Base-by-base conservation (phyloP, 1,284 basidiomycete species). In the Schizophyllum commune region DNA sequence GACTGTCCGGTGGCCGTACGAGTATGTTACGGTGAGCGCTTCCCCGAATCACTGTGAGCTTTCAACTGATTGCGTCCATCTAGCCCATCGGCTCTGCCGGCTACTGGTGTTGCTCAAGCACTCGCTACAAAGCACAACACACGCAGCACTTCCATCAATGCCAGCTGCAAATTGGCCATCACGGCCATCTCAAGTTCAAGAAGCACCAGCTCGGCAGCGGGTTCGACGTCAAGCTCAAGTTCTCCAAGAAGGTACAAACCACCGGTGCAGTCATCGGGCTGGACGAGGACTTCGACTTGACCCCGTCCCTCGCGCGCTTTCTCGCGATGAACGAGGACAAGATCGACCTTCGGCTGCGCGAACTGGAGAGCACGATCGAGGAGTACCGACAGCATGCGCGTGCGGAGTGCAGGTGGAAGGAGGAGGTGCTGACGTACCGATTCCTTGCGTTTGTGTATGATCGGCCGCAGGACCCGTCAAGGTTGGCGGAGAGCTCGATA, bases 401-500 rank as follows among this genome's bases (percentile, higher is more conserved):
- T 52, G 73, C 75, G 57, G 83, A 89, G 67, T 81, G 78, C 60
- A 73, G 69, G 52, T 73, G 73, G 70, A 94, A 94, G 71, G 68
- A 71, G 13, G 71, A 75, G 9, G 80, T 81, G 7, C 74, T 93
- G 61, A 82, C 83, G 0, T 91, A 92, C 68, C 75, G 77, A 6
- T 92, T 92, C 71, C 73, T 92, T n/a, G 73, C 79, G 5, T 73
- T 79, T 60, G 80, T 92, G 2, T 89, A 85, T 65, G 78, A 88
- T 63, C 74, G 74, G 20, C 82, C 84, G 17, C 75, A 76, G 32
- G 74, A 81, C 57, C 76, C 79, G 1, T 70, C 68, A 4, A 73
- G 74, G 4, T 69, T 90, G 9, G 74, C 78, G 5, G 68, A 77
- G 61, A 78, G 77, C 62, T 75, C 81, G 4, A 74, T 80, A 19